Evolutionary conservation across 2,329 filamentous ascomycete genomes (phyloP).

Genomic region (Teratosphaeria pseudoeucalypti): DNA sequence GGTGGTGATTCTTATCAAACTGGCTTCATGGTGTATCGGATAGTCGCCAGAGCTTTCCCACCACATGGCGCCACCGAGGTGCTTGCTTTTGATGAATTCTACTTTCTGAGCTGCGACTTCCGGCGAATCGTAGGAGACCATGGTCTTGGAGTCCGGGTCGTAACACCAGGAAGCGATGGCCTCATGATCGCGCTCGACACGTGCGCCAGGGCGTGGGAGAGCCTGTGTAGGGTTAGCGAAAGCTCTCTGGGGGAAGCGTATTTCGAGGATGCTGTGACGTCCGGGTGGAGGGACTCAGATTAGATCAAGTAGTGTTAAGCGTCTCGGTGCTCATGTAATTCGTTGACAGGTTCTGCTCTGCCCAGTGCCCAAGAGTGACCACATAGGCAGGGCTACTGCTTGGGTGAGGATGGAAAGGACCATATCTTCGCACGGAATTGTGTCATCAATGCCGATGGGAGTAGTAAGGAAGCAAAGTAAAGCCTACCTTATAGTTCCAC

Average conservation of each 20-base stretch:
- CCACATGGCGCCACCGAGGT: slow-evolving; percentile 90
- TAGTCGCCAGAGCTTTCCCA: slow-evolving; percentile 82
- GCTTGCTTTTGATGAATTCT: slow-evolving; percentile 54
- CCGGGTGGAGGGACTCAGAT: slow-evolving; percentile 20
- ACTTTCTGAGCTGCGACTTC: slow-evolving; percentile 59
- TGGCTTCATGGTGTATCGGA: slow-evolving; percentile 37
- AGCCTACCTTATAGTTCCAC: slow-evolving; percentile 65
- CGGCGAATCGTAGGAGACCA: slow-evolving; percentile 69
- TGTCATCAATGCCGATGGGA: slow-evolving; percentile 4
- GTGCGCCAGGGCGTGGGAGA: slow-evolving; percentile 58
- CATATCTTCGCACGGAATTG: not conserved
- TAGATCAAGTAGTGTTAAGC: slow-evolving; percentile 27
- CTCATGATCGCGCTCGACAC: slow-evolving; percentile 53
- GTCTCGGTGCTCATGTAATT: slow-evolving; percentile 13
- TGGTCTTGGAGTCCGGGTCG: slow-evolving; percentile 47
- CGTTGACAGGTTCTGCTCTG: not conserved
- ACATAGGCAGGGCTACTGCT: not conserved
- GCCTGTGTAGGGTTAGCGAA: slow-evolving; percentile 28
- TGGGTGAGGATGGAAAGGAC: not conserved
- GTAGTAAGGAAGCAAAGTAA: not conserved
- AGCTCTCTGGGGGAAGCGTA: not conserved
- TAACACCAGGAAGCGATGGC: slow-evolving; percentile 70
- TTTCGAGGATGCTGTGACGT: not conserved
- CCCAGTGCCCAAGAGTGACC: not conserved
- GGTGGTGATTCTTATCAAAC: slow-evolving; percentile 47